phyloP scores from a whole-genome alignment of 1,284 basidiomycete genomes.

The Malassezia caprae region DNA sequence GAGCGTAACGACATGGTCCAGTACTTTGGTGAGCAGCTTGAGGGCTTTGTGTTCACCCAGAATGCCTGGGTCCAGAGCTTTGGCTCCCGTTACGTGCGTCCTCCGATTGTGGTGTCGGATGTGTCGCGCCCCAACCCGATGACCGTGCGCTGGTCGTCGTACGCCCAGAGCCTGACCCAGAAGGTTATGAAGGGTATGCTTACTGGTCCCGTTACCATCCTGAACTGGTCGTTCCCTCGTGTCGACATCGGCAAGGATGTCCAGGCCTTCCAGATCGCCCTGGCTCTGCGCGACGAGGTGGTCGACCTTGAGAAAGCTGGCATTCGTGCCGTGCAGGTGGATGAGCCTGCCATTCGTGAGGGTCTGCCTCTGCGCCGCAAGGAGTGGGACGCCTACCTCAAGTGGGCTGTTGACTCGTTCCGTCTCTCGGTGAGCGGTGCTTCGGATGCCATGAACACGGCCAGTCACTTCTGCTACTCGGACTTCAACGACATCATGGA shows the following conservation, averaged over 20 bases:
- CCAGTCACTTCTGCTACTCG: conserved; percentile 49
- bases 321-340: conserved; percentile 96
- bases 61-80: conserved; percentile 99
- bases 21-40: conserved; percentile 96
- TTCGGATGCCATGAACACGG: conserved; percentile 43
- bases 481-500: conserved; percentile 94
- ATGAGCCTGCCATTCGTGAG: conserved; percentile 98
- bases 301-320: conserved; percentile 93
- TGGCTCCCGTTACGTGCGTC: conserved; percentile 78
- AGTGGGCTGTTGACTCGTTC: conserved; percentile 48
- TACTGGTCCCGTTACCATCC: conserved; percentile 67
- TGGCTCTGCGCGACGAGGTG: conserved; percentile 97
- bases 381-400: conserved; percentile 45
- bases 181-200: conserved; percentile 98
- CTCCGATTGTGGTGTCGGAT: conserved; percentile 96
- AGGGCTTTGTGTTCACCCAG: conserved; percentile 94
- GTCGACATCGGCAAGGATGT: conserved; percentile 91
- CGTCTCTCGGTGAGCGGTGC: conserved; percentile 42
- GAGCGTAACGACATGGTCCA: conserved; percentile 99
- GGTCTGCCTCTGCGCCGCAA: conserved; percentile 53
- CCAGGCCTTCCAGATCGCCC: conserved; percentile 95
- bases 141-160: conserved; percentile 93
- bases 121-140: conserved; percentile 86
- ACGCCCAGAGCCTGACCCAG: conserved; percentile 86
- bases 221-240: conserved; percentile 99